A percentile compares a stretch with the other conserved stretches of the same genome.
phyloP scores from a whole-genome alignment of 2,329 filamentous ascomycete genomes.

The Claviceps sorghi region DNA sequence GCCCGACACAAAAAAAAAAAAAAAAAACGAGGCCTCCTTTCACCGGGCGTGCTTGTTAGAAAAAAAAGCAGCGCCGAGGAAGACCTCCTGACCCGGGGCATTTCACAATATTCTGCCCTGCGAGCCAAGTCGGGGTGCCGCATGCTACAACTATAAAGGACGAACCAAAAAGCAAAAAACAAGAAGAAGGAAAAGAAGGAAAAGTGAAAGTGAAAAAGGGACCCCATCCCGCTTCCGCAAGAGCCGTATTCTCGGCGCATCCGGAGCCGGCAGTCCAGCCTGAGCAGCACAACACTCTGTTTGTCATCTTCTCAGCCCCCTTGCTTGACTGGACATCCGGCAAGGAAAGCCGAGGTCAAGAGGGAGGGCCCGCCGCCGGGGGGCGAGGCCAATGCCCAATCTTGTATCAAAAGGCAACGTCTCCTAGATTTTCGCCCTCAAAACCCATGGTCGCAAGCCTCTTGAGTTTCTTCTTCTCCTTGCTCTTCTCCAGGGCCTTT shows the following conservation, averaged over 20 bases:
- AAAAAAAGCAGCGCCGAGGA: neutral
- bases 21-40: neutral
- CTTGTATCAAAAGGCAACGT: constrained; percentile 44
- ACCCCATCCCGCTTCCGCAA: neutral
- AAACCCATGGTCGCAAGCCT: constrained; percentile 70
- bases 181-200: neutral
- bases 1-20: neutral
- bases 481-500: constrained; percentile 51
- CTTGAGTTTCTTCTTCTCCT: constrained; percentile 57
- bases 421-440: constrained; percentile 70
- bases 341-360: neutral
- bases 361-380: neutral
- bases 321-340: neutral
- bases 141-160: neutral
- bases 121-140: neutral
- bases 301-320: too few species aligned
- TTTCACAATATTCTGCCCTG: constrained; percentile 51
- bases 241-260: neutral
- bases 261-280: neutral
- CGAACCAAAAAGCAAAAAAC: neutral
- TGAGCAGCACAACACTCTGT: neutral
- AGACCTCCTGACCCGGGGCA: constrained; percentile 22
- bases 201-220: too few species aligned
- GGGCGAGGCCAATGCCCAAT: neutral
- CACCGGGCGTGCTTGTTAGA: neutral